Evolutionary conservation across 257 asterid species (phyloP), one percentile per base, ranked within the genome.

Genomic region (Parsonsia alboflavescens): DNA sequence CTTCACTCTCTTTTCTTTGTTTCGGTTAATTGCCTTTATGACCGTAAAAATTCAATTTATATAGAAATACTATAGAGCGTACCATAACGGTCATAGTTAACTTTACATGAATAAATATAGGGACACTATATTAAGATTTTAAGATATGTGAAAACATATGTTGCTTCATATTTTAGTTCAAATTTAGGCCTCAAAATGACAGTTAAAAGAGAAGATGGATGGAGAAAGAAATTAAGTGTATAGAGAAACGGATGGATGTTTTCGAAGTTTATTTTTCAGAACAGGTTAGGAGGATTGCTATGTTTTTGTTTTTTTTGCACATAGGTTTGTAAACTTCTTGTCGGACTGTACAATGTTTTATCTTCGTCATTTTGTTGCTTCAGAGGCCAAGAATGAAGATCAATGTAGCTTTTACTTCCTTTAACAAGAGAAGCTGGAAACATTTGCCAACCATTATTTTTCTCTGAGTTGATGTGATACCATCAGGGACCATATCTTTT

Each of bases 171-270:
- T 17, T 52, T n/a, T 58, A 58, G 11, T n/a, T 24, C 65, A 46
- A 7, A 11, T 1, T 2, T 41, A 10, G 28, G 33, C 28, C 49
- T 13, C 21, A 41, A 72, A 56, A 72, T 56, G 54, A 72, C 68
- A 56, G 56, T 72, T 56, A 33, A 72, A 69, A 36, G 21, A 71
- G 39, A 39, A 71, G 46, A 46, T 46, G 50, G 41, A 72, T 21
- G n/a, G 33, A 48, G 22, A 19, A 65, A 70, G 13, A 17, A 7
- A 56, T 10, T 33, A 33, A 33, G 39, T 33, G 3, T 33, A 33
- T 2, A 22, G 39, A 7, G 6, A 3, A 7, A 68, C 2, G 8
- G 44, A 39, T 30, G 54, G 42, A 50, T 50, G 21, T 22, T 15
- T 39, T 12, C 26, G 41, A 68, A 68, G 45, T 7, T n/a, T 33